These are phyloP conservation scores for Hippophae gyantsensis DNA, from an alignment of 306 rosid species.

Conservation along the genomic window DNA sequence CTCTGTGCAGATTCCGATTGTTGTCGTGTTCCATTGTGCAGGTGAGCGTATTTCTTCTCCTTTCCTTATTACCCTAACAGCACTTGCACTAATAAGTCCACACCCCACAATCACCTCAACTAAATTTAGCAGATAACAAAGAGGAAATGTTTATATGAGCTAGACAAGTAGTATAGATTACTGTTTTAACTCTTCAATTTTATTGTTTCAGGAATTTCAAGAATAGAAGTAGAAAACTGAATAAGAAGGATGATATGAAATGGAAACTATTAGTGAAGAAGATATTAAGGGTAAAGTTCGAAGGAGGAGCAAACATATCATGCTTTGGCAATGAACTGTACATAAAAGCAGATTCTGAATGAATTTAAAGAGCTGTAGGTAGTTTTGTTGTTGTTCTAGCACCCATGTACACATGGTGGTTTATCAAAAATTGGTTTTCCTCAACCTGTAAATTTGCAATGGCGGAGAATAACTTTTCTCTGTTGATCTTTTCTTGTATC, in stretches of 20 bases:
- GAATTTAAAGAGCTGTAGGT: too few species aligned
- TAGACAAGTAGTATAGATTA: neutral
- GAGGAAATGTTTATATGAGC: neutral
- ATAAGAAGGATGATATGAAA: conserved; percentile 74
- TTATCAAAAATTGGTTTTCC: too few species aligned
- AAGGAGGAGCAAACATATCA: conserved; percentile 40
- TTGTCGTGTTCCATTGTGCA: conserved; percentile 82
- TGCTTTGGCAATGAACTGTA: conserved; percentile 14
- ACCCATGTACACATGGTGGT: too few species aligned
- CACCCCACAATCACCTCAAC: too few species aligned
- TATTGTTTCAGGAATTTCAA: conserved; percentile 64
- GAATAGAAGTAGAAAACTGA: conserved; percentile 46
- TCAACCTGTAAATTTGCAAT: too few species aligned
- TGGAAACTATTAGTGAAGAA: conserved; percentile 70
- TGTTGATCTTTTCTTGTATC: too few species aligned
- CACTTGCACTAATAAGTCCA: too few species aligned
- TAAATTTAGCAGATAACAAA: too few species aligned
- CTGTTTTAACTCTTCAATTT: neutral
- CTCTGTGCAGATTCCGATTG: conserved; percentile 51
- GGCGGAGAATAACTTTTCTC: too few species aligned
- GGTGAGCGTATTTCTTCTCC: conserved; percentile 27
- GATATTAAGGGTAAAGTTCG: conserved; percentile 51
- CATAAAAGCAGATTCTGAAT: too few species aligned
- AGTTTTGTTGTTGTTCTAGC: too few species aligned
- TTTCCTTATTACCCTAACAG: neutral